Base-by-base conservation (phyloP, 305 asterid species). In the Solanum chacoense region DNA sequence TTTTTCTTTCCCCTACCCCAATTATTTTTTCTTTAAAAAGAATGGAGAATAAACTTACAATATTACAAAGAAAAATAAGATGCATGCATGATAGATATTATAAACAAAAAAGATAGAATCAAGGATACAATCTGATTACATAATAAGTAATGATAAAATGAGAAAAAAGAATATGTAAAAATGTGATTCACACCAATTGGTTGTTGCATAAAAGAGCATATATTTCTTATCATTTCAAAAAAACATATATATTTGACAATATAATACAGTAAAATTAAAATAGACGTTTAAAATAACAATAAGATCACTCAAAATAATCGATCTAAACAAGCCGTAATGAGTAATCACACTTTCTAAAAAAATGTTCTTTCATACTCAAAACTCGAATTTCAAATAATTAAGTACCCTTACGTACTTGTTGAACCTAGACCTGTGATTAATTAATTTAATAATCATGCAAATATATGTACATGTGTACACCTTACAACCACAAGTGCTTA, bases 251-350 rank as follows among this genome's bases (percentile, higher is more conserved):
- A 37, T 50, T 6, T 6, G 3, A 16, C 9, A 18, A 16, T 50
- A 11, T 24, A 67, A 5, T 5, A 69, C 14, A 5, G 3, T 24
- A 69, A 24, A 11, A 67, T 24, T 63, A 8, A 8, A 22, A 8
- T 3, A 0, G 0, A 8, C 2, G 1, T 0, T 22, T 63, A 22
- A 4, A 63, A 9, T 63, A 63, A 22, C 1, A 63, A n/a, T 8
- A 22, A 22, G 2, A 63, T 16, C 69, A 20, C 26, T 22, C 72
- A 63, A 63, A 22, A n/a, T 2, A 63, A 63, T n/a, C 3, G 2
- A 67, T 67, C 8, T 8, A 67, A 24, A 24, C 36, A 28, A 28
- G 5, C 5, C 5, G 5, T 72, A 72, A 13, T 16, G 10, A 14
- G 16, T 29, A 6, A 73, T 3, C 3, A 31, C 6, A 6, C 11